Evolutionary conservation across 176 grass and related monocot species (phyloP).

Genomic region (Areca catechu): DNA sequence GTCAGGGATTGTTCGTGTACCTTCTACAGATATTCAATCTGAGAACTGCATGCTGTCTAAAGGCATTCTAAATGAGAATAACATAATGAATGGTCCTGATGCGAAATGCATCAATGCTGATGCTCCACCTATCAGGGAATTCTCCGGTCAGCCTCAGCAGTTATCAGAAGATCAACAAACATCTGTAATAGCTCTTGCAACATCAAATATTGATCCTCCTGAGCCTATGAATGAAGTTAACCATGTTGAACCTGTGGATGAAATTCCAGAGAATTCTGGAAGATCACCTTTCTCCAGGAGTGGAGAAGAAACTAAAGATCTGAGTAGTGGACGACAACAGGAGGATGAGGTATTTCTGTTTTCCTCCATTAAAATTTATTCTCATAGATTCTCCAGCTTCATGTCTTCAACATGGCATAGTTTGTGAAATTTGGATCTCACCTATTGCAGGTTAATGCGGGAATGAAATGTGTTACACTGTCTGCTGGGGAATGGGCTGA

Average conservation of each 20-base stretch:
- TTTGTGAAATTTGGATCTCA: too few relatives aligned
- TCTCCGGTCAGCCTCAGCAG: constrained; percentile 24
- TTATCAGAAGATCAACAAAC: constrained; percentile 25
- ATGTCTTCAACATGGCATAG: too few relatives aligned
- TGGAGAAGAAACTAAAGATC: constrained; percentile 29
- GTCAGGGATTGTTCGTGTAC: constrained; percentile 37
- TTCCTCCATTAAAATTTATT: constrained; percentile 9
- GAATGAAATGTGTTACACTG: constrained; percentile 23
- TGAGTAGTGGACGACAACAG: constrained; percentile 34
- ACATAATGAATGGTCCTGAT: constrained; percentile 18
- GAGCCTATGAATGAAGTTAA: background rate
- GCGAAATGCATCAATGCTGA: constrained; percentile 17
- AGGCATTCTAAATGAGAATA: constrained; percentile 34
- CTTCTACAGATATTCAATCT: constrained; percentile 25
- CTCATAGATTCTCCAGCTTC: background rate
- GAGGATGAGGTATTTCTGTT: constrained; percentile 34
- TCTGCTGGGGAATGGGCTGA: constrained; percentile 83
- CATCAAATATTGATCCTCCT: constrained; percentile 16
- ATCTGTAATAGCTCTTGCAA: constrained; percentile 17
- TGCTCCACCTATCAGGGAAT: constrained; percentile 13
- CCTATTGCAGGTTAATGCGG: constrained; percentile 21
- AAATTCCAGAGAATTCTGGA: background rate
- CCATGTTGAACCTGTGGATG: background rate
- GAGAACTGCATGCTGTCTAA: constrained; percentile 49
- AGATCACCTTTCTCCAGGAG: constrained; percentile 18